Evolutionary conservation across 192 early-diverging fungal species (phyloP), one percentile per base, ranked within the genome.

Genomic region (Physocladia obscura): DNA sequence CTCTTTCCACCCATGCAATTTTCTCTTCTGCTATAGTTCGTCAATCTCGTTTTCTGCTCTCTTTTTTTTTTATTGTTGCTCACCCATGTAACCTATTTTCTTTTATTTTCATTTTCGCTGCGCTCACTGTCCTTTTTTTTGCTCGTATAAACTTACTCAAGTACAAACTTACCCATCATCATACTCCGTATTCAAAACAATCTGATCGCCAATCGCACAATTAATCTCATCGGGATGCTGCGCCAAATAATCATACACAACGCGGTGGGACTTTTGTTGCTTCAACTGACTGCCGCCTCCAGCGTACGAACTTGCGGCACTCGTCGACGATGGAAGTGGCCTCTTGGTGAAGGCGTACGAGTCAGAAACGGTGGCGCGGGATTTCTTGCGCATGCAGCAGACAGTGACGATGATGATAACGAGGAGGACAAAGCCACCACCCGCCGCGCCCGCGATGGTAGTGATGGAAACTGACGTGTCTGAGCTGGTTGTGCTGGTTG

Each of bases 141-240:
- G n/a, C n/a, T n/a, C n/a, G n/a, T n/a, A 11, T 22, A 11, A 19
- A 15, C 15, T 6, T 8, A 54, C 6, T 27, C 8, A 54, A 54
- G 22, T 22, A 19, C 8, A 54, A 11, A 27, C 52, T 54, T 29
- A 54, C 52, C 58, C 69, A 27, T 62, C 69, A 59, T 71, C 69
- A 35, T 71, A 71, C 29, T 61, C 58, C 34, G 32, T 30, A n/a
- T 29, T 62, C 13, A 71, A 56, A 21, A 60, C 19, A 26, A 71
- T 56, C 21, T 27, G 40, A 34, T 71, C 69, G 22, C 69, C 69
- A 8, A 44, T n/a, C n/a, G 40, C 40, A 13, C 8, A 8, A n/a
- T 44, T n/a, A 8, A 44, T 44, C n/a, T 44, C 40, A n/a, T 44
- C 40, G 8, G 11, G 11, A 44, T n/a, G 40, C 40, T 8, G 11